A percentile compares a stretch with the other conserved stretches of the same genome.
phyloP scores from a whole-genome alignment of 208 protist genomes.

The Trypanosomatidae sp. region DNA sequence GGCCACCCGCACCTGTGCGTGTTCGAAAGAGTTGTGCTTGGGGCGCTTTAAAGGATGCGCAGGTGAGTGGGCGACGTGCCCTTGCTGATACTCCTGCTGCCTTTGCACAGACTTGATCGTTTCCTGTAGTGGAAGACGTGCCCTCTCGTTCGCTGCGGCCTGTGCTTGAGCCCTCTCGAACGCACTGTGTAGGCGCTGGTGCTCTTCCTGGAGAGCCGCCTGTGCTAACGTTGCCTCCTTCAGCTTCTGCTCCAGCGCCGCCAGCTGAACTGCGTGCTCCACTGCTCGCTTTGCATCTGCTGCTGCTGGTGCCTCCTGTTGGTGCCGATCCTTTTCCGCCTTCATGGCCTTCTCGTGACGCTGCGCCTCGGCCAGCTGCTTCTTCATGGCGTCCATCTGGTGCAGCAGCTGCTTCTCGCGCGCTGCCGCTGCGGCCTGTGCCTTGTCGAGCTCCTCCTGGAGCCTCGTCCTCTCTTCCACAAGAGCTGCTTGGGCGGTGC shows the following conservation, averaged over 20 bases:
- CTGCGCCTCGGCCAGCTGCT: slow-evolving; percentile 5
- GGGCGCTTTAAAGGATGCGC: not conserved
- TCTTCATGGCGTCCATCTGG: not conserved
- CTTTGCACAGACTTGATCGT: not conserved
- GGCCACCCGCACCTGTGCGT: not conserved
- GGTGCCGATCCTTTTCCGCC: not conserved
- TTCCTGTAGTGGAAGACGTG: not conserved
- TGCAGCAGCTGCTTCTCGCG: not conserved
- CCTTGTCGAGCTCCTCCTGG: not conserved
- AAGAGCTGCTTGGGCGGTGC: slow-evolving; percentile 6
- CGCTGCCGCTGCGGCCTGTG: not conserved
- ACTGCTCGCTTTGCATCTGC: slow-evolving; percentile 9
- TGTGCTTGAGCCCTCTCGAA: slow-evolving; percentile 3
- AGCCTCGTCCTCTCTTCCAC: not conserved
- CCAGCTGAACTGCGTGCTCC: not conserved
- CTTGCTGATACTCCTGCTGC: not conserved
- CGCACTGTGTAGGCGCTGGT: not conserved
- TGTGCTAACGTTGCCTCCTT: slow-evolving; percentile 2
- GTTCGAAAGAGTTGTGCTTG: not conserved
- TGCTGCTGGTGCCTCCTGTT: not conserved
- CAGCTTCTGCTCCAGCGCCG: slow-evolving; percentile 16
- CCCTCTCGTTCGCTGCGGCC: not conserved
- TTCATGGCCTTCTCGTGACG: not conserved
- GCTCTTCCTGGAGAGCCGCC: slow-evolving; percentile 4
- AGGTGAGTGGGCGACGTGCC: not conserved